Conservation (phyloP, 75 land plant species). For the Picea glauca region DNA sequence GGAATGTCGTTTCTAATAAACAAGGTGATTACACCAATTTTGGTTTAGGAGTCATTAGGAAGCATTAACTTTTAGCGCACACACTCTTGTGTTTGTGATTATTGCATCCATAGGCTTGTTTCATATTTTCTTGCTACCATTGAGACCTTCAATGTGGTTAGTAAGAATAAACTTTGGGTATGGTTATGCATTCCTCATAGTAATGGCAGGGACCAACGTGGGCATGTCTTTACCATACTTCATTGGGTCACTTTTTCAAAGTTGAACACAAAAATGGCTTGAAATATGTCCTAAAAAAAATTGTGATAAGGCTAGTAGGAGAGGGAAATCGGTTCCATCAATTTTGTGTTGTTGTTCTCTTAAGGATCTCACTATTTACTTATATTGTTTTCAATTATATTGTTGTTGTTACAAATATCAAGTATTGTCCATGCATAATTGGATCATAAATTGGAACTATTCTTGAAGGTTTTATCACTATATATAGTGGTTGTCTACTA, state of each 20-base stretch:
- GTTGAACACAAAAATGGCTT: constrained; percentile 68
- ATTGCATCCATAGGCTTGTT: constrained; percentile 67
- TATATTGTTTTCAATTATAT: constrained; percentile 86
- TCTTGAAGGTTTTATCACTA: constrained; percentile 81
- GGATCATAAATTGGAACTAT: constrained; percentile 76
- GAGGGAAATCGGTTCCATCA: constrained; percentile 83
- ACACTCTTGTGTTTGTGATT: constrained; percentile 62
- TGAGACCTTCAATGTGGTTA: constrained; percentile 91
- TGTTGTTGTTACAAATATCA: constrained; percentile 83
- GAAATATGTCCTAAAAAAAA: constrained; percentile 80
- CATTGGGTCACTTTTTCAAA: constrained; percentile 70
- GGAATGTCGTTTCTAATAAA: constrained; percentile 13
- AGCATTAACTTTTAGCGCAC: constrained; percentile 49
- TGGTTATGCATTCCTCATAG: constrained; percentile 74
- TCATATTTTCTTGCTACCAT: constrained; percentile 72
- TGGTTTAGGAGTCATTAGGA: constrained; percentile 93
- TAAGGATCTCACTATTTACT: constrained; percentile 88
- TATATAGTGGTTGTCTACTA: no score
- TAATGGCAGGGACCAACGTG: constrained; percentile 56
- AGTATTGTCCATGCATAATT: constrained; percentile 72
- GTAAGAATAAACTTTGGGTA: constrained; percentile 94
- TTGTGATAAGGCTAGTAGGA: constrained; percentile 68
- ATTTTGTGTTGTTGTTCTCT: constrained; percentile 60
- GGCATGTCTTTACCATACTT: constrained; percentile 85
- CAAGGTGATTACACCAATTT: constrained; percentile 56